Evolutionary conservation across 768 basidiomycete genomes (phyloP).

Genomic region (Amanita exitialis): DNA sequence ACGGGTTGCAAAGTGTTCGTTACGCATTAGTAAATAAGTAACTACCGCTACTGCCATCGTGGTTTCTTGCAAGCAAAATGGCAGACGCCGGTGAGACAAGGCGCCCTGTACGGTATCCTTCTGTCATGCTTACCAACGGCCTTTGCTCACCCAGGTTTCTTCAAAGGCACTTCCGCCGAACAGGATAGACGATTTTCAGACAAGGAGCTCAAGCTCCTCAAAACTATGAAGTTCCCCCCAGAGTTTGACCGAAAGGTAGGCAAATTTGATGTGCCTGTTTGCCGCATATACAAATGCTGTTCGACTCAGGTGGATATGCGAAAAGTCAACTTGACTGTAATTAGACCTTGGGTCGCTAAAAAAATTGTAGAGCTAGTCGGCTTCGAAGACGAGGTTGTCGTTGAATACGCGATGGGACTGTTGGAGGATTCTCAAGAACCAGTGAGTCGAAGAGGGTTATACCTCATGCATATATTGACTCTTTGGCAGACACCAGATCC

Average conservation of each 20-base stretch:
- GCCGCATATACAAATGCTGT: neutral
- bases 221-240: constrained; percentile 82
- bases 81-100: constrained; percentile 46
- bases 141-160: constrained; percentile 48
- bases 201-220: constrained; percentile 87
- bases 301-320: constrained; percentile 75
- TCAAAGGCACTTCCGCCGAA: constrained; percentile 86
- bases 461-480: neutral
- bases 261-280: neutral
- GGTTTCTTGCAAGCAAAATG: constrained; percentile 22
- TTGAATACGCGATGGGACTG: constrained; percentile 93
- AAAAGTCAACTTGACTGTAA: constrained; percentile 88
- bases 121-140: constrained; percentile 12
- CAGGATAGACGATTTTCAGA: constrained; percentile 91
- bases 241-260: constrained; percentile 81
- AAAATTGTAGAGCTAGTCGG: constrained; percentile 85
- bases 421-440: constrained; percentile 79
- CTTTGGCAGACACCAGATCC: constrained; percentile 72
- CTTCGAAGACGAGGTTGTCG: constrained; percentile 93
- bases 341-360: constrained; percentile 93
- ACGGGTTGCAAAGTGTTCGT: neutral
- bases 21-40: neutral
- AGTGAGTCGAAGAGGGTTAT: constrained; percentile 32
- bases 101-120: constrained; percentile 15
- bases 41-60: neutral